These are phyloP conservation scores for Xylaria arbuscula DNA, from an alignment of 2,329 filamentous ascomycete species.

Conservation along the genomic window DNA sequence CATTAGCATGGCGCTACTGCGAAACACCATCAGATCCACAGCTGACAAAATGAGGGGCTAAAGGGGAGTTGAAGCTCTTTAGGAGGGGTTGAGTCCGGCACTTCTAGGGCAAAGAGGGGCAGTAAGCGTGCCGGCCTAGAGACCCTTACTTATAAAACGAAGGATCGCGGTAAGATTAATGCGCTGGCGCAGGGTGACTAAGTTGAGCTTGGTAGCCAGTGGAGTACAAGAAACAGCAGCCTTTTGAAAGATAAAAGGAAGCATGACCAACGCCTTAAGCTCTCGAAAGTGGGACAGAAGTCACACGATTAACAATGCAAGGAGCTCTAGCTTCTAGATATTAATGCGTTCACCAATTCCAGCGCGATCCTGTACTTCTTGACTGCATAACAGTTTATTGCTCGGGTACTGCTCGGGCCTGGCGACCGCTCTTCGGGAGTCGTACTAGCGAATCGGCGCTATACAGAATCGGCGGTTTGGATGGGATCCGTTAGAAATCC, in stretches of 20 bases:
- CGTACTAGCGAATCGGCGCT: neutral
- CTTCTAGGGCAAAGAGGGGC: conserved; percentile 22
- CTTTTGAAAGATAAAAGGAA: neutral
- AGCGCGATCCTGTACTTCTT: neutral
- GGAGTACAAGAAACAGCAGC: conserved; percentile 8
- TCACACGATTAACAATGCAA: neutral
- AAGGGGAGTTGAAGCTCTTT: neutral
- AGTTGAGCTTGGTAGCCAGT: neutral
- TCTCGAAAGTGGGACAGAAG: no score
- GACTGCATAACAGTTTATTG: no score
- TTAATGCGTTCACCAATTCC: neutral
- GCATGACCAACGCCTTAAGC: conserved; percentile 9
- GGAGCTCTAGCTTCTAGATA: neutral
- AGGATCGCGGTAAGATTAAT: conserved; percentile 36
- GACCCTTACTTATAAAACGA: conserved; percentile 26
- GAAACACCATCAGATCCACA: conserved; percentile 31
- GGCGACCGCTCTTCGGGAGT: neutral
- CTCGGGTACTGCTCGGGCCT: no score
- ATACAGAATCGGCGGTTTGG: neutral
- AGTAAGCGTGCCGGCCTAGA: conserved; percentile 29
- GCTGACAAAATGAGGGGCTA: conserved; percentile 30
- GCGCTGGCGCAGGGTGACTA: conserved; percentile 19
- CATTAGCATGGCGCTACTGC: conserved; percentile 31
- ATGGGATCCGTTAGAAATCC: neutral
- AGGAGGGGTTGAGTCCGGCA: conserved; percentile 14